Conservation (phyloP, 805 yeast genomes). For the Monosporozyma servazzii region DNA sequence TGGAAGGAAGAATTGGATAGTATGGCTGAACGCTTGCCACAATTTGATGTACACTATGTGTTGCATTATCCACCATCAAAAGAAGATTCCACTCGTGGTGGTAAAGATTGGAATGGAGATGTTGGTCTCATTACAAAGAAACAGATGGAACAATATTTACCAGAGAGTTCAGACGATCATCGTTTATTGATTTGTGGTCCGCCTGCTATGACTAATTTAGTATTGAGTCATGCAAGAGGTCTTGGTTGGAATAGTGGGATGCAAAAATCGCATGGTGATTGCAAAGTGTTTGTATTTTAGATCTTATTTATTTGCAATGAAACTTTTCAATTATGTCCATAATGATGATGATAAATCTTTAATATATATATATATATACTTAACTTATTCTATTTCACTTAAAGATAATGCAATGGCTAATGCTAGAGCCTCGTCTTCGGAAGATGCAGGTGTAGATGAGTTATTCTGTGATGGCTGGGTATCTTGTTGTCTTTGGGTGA, state of each 20-base stretch:
- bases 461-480: not conserved
- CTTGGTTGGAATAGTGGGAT: constrained; percentile 49
- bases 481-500: not conserved
- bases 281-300: constrained; percentile 48
- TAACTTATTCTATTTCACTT: constrained; percentile 21
- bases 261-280: constrained; percentile 39
- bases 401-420: constrained; percentile 29
- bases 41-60: constrained; percentile 51
- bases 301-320: not conserved
- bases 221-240: constrained; percentile 42
- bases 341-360: too few relatives aligned
- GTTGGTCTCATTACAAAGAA: constrained; percentile 58
- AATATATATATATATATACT: too few relatives aligned
- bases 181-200: constrained; percentile 71
- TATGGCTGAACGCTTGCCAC: constrained; percentile 51
- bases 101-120: constrained; percentile 45
- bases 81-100: constrained; percentile 1
- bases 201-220: constrained; percentile 49
- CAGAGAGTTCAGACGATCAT: constrained; percentile 38
- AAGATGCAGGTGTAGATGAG: not conserved
- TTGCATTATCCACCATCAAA: constrained; percentile 35
- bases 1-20: constrained; percentile 65
- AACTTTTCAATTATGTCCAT: not conserved
- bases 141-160: constrained; percentile 44
- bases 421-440: constrained; percentile 23